Conservation (phyloP, 73 alveolate species). For the Blepharisma stoltei region DNA sequence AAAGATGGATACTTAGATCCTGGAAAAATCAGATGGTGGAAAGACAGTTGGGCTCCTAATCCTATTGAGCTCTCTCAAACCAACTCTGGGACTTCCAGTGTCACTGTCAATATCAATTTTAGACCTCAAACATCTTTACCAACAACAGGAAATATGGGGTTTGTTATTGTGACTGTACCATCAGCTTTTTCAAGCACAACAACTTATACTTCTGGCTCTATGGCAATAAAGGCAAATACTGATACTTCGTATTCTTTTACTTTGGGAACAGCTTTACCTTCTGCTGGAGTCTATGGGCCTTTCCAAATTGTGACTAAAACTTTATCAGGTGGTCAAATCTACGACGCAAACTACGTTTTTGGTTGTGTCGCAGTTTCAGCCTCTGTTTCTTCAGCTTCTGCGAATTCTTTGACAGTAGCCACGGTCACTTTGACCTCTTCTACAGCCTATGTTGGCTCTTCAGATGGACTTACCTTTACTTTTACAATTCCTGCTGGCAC, state of each 20-base stretch:
- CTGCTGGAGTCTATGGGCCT: conserved; percentile 16
- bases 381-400: too few species aligned
- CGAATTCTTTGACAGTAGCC: too few species aligned
- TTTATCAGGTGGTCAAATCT: background rate
- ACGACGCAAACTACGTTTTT: background rate
- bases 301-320: background rate
- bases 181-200: background rate
- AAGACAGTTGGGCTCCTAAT: too few species aligned
- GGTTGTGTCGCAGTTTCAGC: too few species aligned
- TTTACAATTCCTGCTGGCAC: too few species aligned
- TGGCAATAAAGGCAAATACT: background rate
- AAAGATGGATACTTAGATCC: too few species aligned
- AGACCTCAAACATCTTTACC: conserved; percentile 9
- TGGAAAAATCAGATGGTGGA: too few species aligned
- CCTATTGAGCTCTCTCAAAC: too few species aligned
- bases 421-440: too few species aligned
- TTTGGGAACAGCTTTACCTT: background rate
- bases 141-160: too few species aligned
- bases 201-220: background rate
- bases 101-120: background rate
- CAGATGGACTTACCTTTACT: too few species aligned
- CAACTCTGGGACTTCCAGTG: background rate
- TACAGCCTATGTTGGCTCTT: too few species aligned
- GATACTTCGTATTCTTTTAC: background rate
- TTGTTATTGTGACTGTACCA: background rate